Percentiles rank a stretch among this genome's conserved stretches.
Evolutionary conservation across 2,329 filamentous ascomycete genomes (phyloP).

Genomic region (Aspergillus arachidicola): DNA sequence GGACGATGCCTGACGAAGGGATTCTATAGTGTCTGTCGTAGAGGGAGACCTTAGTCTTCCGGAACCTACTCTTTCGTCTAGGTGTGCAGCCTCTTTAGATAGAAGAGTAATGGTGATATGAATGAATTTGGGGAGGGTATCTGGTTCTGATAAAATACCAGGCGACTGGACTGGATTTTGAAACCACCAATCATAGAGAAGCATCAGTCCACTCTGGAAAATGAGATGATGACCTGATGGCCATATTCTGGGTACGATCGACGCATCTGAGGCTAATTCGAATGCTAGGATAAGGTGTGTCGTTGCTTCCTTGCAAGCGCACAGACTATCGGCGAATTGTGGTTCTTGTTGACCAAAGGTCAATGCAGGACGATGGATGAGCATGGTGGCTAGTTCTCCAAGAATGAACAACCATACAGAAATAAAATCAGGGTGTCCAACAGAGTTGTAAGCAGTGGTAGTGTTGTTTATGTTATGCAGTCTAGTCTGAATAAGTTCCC

Average conservation of each 20-base stretch:
- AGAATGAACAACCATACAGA: neutral
- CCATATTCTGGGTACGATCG: neutral
- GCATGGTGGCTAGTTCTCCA: neutral
- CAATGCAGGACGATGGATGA: slow-evolving; percentile 5
- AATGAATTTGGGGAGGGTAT: neutral
- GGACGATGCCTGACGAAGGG: neutral
- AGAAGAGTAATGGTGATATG: neutral
- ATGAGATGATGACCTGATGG: neutral
- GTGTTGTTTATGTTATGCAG: too few species aligned
- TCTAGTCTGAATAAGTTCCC: too few species aligned
- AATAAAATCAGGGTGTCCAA: neutral
- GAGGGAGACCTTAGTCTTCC: neutral
- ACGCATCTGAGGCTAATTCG: neutral
- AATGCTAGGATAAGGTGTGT: neutral
- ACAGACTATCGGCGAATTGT: slow-evolving; percentile 1
- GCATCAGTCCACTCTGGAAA: neutral
- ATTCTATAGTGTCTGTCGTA: neutral
- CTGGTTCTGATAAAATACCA: neutral
- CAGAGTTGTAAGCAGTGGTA: too few species aligned
- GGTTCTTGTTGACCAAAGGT: neutral
- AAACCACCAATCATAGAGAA: neutral
- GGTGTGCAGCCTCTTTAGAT: neutral
- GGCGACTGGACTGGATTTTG: neutral
- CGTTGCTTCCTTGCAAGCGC: neutral
- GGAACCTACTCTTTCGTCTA: neutral